A percentile compares a stretch with the other conserved stretches of the same genome.
These are phyloP conservation scores for Ganoderma resinaceum DNA, from an alignment of 1,284 basidiomycete genomes.

Conservation along the genomic window DNA sequence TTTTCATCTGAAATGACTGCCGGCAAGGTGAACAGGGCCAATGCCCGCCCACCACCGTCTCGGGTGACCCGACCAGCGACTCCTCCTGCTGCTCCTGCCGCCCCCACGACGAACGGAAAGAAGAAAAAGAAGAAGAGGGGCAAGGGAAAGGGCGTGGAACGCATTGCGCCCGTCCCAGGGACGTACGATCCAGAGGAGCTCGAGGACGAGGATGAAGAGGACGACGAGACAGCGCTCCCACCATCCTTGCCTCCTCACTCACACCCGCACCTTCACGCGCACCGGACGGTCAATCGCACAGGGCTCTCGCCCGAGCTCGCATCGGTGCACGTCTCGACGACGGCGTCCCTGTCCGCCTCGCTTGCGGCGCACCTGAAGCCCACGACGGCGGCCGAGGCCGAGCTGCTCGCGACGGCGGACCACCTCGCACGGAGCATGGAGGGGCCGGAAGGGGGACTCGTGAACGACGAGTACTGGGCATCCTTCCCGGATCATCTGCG, in stretches of 20 bases:
- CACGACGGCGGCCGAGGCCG: constrained; percentile 53
- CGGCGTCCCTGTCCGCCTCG: constrained; percentile 50
- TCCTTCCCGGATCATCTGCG: constrained; percentile 59
- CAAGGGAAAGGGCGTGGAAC: constrained; percentile 48
- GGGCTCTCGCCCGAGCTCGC: constrained; percentile 54
- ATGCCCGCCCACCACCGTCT: constrained; percentile 25
- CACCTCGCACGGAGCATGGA: constrained; percentile 65
- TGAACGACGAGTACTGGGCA: constrained; percentile 59
- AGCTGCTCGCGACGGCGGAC: constrained; percentile 60
- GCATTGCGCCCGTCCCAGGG: constrained; percentile 11
- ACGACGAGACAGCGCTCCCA: constrained; percentile 41
- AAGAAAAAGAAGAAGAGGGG: constrained; percentile 57
- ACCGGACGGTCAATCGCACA: constrained; percentile 37
- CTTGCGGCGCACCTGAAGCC: constrained; percentile 43
- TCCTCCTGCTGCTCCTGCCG: constrained; percentile 17
- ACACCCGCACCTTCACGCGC: constrained; percentile 32
- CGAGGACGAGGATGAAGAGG: constrained; percentile 37
- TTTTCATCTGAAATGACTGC: constrained; percentile 28
- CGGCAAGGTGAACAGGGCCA: constrained; percentile 26
- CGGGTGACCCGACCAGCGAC: constrained; percentile 28
- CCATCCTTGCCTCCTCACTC: constrained; percentile 31
- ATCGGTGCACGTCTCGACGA: constrained; percentile 56
- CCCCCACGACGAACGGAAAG: constrained; percentile 29
- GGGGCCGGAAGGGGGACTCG: constrained; percentile 45
- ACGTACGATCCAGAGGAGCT: constrained; percentile 21